A percentile compares a stretch with the other conserved stretches of the same genome.
Conservation (phyloP, 805 yeast genomes). For the Yamadazyma laniorum region DNA sequence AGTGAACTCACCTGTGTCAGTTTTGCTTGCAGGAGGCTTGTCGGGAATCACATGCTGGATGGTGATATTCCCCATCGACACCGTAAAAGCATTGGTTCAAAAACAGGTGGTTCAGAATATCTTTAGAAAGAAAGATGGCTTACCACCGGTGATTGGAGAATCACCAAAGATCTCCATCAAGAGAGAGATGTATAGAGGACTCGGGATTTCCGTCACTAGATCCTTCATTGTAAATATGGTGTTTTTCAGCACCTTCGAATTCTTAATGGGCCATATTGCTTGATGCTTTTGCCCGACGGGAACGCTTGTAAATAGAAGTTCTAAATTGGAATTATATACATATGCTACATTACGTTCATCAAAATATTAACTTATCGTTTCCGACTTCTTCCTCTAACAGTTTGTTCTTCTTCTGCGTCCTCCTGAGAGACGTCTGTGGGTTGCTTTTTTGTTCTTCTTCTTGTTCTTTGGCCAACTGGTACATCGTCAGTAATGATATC, state of each 20-base stretch:
- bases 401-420: conserved; percentile 9
- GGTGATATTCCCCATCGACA: conserved; percentile 75
- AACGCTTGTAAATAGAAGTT: conserved; percentile 7
- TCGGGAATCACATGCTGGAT: conserved; percentile 78
- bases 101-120: conserved; percentile 70
- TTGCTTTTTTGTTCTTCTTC: conserved; percentile 12
- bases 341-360: conserved; percentile 1
- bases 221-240: conserved; percentile 72
- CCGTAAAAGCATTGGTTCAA: conserved; percentile 72
- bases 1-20: conserved; percentile 29
- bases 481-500: conserved; percentile 18
- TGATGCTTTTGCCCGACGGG: too few species aligned
- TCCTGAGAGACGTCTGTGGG: conserved; percentile 1
- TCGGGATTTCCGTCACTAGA: conserved; percentile 71
- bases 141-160: conserved; percentile 37
- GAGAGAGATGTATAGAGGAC: conserved; percentile 66
- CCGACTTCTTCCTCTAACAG: conserved; percentile 17
- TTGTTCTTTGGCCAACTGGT: conserved; percentile 10
- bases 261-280: conserved; percentile 55
- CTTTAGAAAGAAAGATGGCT: conserved; percentile 49
- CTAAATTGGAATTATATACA: conserved; percentile 2
- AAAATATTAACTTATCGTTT: conserved; percentile 6
- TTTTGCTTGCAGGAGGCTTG: conserved; percentile 65
- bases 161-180: conserved; percentile 28
- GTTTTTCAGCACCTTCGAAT: conserved; percentile 72